Evolutionary conservation across 441 rosid genomes (phyloP).

Genomic region (Euphorbia celastroides): DNA sequence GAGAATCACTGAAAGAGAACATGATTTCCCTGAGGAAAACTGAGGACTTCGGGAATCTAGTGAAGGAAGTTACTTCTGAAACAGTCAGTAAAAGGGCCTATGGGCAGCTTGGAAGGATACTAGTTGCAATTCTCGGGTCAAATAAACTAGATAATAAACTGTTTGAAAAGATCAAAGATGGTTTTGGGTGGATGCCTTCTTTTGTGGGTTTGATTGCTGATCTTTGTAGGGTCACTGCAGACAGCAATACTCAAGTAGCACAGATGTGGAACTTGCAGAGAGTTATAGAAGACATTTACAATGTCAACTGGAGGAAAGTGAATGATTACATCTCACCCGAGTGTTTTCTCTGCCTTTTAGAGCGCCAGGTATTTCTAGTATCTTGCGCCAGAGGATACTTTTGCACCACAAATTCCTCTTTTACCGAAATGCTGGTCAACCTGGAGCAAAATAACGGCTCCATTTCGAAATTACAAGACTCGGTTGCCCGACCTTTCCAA

Average conservation of each 20-base stretch:
- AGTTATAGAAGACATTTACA: slow-evolving; percentile 32
- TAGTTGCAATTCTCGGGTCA: slow-evolving; percentile 37
- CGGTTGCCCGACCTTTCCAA: not conserved
- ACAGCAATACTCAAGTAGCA: not conserved
- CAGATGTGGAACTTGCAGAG: slow-evolving; percentile 19
- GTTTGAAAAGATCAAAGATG: slow-evolving; percentile 14
- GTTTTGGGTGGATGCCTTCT: slow-evolving; percentile 13
- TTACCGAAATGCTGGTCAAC: slow-evolving; percentile 19
- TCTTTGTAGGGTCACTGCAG: slow-evolving; percentile 13
- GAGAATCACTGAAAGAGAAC: slow-evolving; percentile 25
- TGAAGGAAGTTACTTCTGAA: slow-evolving; percentile 22
- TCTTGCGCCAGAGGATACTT: slow-evolving; percentile 22
- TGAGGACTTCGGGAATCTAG: slow-evolving; percentile 18
- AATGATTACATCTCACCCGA: slow-evolving; percentile 33
- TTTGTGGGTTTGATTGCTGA: slow-evolving; percentile 26
- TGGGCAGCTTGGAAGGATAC: slow-evolving; percentile 33
- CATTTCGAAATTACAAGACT: not conserved
- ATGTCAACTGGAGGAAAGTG: slow-evolving; percentile 28
- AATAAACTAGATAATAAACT: slow-evolving; percentile 10
- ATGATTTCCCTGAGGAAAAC: slow-evolving; percentile 32
- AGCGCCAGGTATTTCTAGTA: slow-evolving; percentile 27
- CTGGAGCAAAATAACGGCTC: not conserved
- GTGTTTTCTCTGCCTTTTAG: slow-evolving; percentile 41
- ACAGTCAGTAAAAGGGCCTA: slow-evolving; percentile 15
- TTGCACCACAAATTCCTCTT: slow-evolving; percentile 30